These are phyloP conservation scores for Phlebiopsis gigantea DNA, from an alignment of 768 basidiomycete genomes.

Conservation along the genomic window DNA sequence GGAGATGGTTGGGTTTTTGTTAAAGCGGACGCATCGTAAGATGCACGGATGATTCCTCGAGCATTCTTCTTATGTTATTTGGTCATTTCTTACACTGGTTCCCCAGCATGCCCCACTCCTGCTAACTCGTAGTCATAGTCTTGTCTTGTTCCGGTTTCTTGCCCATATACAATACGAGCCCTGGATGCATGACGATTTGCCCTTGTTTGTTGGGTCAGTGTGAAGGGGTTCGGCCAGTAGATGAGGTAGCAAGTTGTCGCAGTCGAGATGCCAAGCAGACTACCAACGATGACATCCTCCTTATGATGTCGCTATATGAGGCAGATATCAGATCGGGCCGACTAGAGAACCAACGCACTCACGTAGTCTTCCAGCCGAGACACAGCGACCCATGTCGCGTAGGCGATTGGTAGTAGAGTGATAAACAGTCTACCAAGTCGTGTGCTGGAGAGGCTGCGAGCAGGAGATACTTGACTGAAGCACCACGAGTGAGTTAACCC, in stretches of 20 bases:
- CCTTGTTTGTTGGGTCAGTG: conserved; percentile 13
- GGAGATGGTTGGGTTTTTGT: conserved; percentile 74
- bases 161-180: conserved; percentile 40
- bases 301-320: conserved; percentile 56
- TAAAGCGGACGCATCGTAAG: conserved; percentile 25
- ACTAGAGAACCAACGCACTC: conserved; percentile 18
- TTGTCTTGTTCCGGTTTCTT: conserved; percentile 18
- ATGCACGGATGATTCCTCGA: neutral
- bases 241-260: conserved; percentile 48
- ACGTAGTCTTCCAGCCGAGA: conserved; percentile 64
- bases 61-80: neutral
- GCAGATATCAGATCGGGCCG: neutral
- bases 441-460: conserved; percentile 37
- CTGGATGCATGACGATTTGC: conserved; percentile 13
- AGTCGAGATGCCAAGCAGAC: conserved; percentile 48
- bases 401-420: conserved; percentile 48
- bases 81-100: conserved; percentile 17
- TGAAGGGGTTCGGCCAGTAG: conserved; percentile 65
- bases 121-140: conserved; percentile 42
- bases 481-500: conserved; percentile 61
- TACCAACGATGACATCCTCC: conserved; percentile 64
- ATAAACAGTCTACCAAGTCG: conserved; percentile 41
- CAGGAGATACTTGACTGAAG: conserved; percentile 33
- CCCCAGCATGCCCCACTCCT: conserved; percentile 20
- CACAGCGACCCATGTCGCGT: conserved; percentile 57